Evolutionary conservation across 768 basidiomycete genomes (phyloP), one percentile per base, ranked within the genome.

Genomic region (Psilocybe cyanescens): DNA sequence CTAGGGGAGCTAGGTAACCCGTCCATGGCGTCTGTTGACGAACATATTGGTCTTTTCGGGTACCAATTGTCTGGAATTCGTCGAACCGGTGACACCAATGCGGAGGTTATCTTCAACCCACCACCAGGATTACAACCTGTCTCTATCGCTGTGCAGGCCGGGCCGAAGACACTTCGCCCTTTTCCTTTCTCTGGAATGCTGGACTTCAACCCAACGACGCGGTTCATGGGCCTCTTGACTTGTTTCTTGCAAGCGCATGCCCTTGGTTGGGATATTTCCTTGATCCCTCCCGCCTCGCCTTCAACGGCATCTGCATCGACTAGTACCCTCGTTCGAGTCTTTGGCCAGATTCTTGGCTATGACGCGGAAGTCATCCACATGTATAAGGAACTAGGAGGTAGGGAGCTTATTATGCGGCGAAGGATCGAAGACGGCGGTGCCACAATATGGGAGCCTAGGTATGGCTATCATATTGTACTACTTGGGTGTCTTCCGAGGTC

Each of bases 351-450:
- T 7, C 75, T 90, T 0, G 88, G 87, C 0, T 90, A 89, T 68
- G 83, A 86, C 11, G 69, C 76, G 0, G 87, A 88, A 62, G 81
- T 80, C 2, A 69, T 88, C 8, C 86, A 89, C 60, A 76, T 89
- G 76, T 90, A 88, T 70, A 90, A 88, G 70, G 88, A 89, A 62
- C 72, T 89, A 6, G 86, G 88, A 7, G 88, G 88, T 7, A 72
- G 88, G 16, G 88, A 89, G 73, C 68, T 90, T 19, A 68, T 87
- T 24, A 88, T 90, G 87, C 75, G 87, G 28, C 72, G 87, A 37
- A 80, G 76, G 67, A 82, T 89, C 44, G 76, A 81, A 62, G 80
- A 84, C 19, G 84, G 80, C 8, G 87, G 87, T 17, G 83, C 84
- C 9, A 89, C 83, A 4, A 75, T 73, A 50, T 84, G 83, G 83